These are phyloP conservation scores for Lavandula angustifolia DNA, from an alignment of 257 asterid genomes.

Conservation along the genomic window DNA sequence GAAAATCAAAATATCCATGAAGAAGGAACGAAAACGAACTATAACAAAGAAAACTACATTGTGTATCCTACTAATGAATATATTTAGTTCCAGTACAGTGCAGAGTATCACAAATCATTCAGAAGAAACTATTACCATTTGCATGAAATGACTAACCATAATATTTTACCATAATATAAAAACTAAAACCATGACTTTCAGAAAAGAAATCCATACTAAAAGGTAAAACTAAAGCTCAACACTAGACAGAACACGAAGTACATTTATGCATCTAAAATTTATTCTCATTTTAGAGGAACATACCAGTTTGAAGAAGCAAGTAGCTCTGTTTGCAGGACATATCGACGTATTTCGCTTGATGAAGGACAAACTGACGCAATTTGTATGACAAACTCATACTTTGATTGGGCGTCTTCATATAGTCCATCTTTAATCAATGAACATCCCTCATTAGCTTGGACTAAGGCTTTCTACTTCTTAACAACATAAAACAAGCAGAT, in stretches of 20 bases:
- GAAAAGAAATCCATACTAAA: no score
- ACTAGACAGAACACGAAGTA: no score
- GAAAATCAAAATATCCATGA: not conserved
- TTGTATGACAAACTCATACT: slow-evolving; percentile 80
- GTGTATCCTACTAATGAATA: not conserved
- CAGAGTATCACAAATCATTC: slow-evolving; percentile 13
- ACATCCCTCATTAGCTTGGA: slow-evolving; percentile 80
- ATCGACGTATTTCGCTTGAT: slow-evolving; percentile 73
- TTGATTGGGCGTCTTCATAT: slow-evolving; percentile 71
- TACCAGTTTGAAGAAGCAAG: slow-evolving; percentile 90
- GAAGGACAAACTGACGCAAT: slow-evolving; percentile 55
- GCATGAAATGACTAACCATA: slow-evolving; percentile 21
- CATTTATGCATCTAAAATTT: slow-evolving; percentile 4
- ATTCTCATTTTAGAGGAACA: slow-evolving; percentile 15
- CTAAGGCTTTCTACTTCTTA: slow-evolving; percentile 60
- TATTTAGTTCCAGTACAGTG: slow-evolving; percentile 1
- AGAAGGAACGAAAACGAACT: slow-evolving; percentile 4
- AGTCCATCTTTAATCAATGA: slow-evolving; percentile 66
- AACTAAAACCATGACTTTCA: slow-evolving; percentile 7
- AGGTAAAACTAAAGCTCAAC: no score
- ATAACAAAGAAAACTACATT: not conserved
- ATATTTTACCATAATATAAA: not conserved
- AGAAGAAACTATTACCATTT: slow-evolving; percentile 15
- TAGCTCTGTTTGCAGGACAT: slow-evolving; percentile 83
- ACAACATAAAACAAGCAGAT: slow-evolving; percentile 15